These are phyloP conservation scores for Beta lomatogona DNA, from an alignment of 179 eudicot species.

Conservation along the genomic window DNA sequence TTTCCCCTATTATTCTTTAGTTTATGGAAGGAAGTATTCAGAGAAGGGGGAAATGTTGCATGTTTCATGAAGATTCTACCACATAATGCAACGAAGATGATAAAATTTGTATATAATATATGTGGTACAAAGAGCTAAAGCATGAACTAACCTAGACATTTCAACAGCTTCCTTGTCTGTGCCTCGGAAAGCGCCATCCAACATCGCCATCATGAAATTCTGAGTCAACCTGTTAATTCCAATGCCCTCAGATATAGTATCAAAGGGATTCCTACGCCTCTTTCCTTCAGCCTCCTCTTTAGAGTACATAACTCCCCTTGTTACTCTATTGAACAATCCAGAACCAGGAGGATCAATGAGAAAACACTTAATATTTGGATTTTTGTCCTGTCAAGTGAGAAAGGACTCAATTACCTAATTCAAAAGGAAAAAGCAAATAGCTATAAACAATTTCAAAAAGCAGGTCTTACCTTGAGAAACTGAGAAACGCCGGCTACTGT, in stretches of 20 bases:
- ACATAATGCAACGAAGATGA: no score
- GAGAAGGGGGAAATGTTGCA: not conserved
- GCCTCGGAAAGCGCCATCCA: constrained; percentile 95
- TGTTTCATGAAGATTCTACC: not conserved
- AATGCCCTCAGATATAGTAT: constrained; percentile 91
- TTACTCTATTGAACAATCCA: constrained; percentile 89
- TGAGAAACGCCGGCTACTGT: constrained; percentile 85
- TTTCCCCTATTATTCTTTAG: not conserved
- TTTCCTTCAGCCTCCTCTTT: constrained; percentile 97
- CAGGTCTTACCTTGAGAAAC: constrained; percentile 63
- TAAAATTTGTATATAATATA: no score
- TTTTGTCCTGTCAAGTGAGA: constrained; percentile 59
- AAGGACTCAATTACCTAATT: not conserved
- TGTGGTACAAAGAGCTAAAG: not conserved
- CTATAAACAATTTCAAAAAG: not conserved
- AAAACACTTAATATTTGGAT: constrained; percentile 66
- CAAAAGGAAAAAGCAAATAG: not conserved
- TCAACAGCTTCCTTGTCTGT: constrained; percentile 93
- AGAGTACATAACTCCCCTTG: constrained; percentile 95
- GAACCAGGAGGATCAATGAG: constrained; percentile 96
- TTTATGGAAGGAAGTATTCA: not conserved
- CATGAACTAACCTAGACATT: constrained; percentile 80
- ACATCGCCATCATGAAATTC: constrained; percentile 79
- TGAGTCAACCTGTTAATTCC: constrained; percentile 86
- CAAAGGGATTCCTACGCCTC: constrained; percentile 89